phyloP scores from a whole-genome alignment of 768 basidiomycete species.

The Pleurotus ostreatus region DNA sequence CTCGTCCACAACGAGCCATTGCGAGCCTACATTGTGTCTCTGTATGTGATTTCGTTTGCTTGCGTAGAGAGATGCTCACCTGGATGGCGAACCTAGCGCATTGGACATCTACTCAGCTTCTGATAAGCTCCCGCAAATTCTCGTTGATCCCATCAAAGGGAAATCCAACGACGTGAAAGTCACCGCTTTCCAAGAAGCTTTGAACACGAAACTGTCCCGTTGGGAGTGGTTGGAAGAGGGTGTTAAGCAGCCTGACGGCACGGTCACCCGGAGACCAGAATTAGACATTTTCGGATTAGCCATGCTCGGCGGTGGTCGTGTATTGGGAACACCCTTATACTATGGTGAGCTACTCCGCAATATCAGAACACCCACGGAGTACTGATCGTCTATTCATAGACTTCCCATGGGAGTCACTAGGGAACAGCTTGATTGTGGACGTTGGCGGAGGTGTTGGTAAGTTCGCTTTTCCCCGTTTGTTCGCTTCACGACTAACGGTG shows the following conservation, averaged over 20 bases:
- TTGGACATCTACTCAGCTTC: background rate
- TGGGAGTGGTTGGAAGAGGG: background rate
- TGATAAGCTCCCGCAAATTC: background rate
- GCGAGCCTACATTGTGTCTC: background rate
- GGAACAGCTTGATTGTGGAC: background rate
- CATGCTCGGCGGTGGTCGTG: background rate
- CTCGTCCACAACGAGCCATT: background rate
- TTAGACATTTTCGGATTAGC: background rate
- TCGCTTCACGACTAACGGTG: background rate
- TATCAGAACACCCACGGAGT: background rate
- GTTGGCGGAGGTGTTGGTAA: background rate
- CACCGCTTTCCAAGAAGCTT: background rate
- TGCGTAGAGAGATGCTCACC: background rate
- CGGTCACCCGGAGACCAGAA: background rate
- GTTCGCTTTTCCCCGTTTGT: background rate
- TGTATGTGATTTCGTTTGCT: background rate
- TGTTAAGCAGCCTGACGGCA: background rate
- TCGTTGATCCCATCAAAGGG: background rate
- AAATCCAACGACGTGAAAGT: background rate
- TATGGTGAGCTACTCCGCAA: background rate
- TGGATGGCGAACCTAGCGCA: background rate
- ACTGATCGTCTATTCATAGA: background rate
- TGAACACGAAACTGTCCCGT: background rate
- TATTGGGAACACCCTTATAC: background rate
- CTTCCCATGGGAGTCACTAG: background rate